Conservation (phyloP, 495 filamentous ascomycete genomes). For the Aspergillus asperescens region DNA sequence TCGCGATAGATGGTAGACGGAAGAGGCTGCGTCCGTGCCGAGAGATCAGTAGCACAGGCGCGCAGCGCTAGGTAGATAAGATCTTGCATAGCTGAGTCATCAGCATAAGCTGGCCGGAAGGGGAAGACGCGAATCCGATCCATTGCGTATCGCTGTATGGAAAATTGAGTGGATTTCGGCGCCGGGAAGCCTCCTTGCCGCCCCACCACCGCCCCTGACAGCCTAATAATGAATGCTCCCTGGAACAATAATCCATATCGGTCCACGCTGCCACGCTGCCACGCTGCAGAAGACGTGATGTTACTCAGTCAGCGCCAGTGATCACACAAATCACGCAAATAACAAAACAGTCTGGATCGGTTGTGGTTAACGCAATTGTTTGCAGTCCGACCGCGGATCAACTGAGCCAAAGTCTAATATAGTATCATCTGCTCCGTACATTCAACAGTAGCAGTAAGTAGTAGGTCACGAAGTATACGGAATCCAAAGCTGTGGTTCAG, state of each 20-base stretch:
- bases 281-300: too few species aligned
- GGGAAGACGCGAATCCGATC: background rate
- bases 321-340: too few species aligned
- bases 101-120: background rate
- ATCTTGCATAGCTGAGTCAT: slow-evolving; percentile 5
- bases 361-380: too few species aligned
- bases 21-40: slow-evolving; percentile 9
- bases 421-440: too few species aligned
- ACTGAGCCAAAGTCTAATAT: too few species aligned
- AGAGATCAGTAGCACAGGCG: slow-evolving; percentile 1
- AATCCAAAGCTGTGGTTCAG: too few species aligned
- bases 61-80: background rate
- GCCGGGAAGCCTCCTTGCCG: background rate
- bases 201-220: slow-evolving; percentile 4
- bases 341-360: too few species aligned
- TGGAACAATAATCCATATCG: background rate
- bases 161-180: background rate
- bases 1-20: too few species aligned
- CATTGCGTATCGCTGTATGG: background rate
- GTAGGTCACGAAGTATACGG: too few species aligned
- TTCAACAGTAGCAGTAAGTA: too few species aligned
- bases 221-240: background rate
- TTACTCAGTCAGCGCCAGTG: too few species aligned
- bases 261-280: background rate
- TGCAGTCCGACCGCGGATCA: too few species aligned